These are phyloP conservation scores for Besnoitia besnoiti DNA, from an alignment of 169 alveolate species.

Conservation along the genomic window DNA sequence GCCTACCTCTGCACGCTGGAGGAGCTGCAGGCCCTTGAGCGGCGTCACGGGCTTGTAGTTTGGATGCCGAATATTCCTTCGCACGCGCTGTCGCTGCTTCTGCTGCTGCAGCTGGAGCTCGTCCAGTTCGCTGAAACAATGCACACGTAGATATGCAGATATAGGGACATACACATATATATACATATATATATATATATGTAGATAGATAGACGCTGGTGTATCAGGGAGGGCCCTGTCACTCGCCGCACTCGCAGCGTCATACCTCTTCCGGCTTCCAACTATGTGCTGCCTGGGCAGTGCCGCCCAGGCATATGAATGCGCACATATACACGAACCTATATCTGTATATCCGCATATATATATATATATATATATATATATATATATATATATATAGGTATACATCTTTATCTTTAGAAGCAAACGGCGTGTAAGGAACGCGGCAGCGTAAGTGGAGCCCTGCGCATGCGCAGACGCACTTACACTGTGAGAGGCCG, in stretches of 20 bases:
- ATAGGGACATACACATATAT: not conserved
- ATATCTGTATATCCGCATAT: not conserved
- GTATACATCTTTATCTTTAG: not conserved
- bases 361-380: too few relatives aligned
- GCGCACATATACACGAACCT: not conserved
- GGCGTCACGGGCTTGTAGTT: constrained; percentile 50
- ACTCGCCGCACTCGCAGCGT: too few relatives aligned
- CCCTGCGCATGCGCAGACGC: not conserved
- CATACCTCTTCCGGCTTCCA: too few relatives aligned
- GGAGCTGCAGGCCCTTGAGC: constrained; percentile 30
- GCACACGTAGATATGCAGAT: not conserved
- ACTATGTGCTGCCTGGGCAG: too few relatives aligned
- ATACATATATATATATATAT: too few relatives aligned
- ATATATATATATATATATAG: too few relatives aligned
- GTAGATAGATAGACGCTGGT: too few relatives aligned
- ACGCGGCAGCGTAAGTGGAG: not conserved
- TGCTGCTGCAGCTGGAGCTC: constrained; percentile 37
- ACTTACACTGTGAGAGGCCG: constrained; percentile 38
- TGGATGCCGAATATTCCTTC: constrained; percentile 47
- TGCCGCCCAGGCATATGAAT: too few relatives aligned
- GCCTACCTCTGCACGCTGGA: constrained; percentile 42
- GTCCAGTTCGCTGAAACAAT: constrained; percentile 23
- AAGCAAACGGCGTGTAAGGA: not conserved
- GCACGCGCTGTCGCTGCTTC: constrained; percentile 33
- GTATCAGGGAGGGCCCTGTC: not conserved